Conservation (phyloP, 495 filamentous ascomycete species). For the Pyrenula aspistea region DNA sequence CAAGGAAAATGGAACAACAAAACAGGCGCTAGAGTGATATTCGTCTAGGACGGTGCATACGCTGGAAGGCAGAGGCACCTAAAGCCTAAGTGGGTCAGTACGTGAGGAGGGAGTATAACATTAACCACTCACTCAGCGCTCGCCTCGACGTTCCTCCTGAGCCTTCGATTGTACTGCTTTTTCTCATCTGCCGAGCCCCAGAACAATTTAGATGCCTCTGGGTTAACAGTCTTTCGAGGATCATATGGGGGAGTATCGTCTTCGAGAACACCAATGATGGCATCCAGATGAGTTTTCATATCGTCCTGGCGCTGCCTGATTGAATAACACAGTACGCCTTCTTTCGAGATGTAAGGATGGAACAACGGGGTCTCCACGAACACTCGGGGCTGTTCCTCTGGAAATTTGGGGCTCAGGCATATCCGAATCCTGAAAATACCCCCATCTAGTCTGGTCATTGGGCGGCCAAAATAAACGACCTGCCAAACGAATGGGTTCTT, state of each 20-base stretch:
- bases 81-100: neutral
- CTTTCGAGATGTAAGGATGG: slow-evolving; percentile 73
- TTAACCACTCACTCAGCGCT: slow-evolving; percentile 34
- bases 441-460: slow-evolving; percentile 89
- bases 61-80: neutral
- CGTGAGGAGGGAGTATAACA: too few species aligned
- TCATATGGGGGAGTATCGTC: slow-evolving; percentile 83
- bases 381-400: slow-evolving; percentile 80
- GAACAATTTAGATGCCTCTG: slow-evolving; percentile 73
- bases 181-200: slow-evolving; percentile 75
- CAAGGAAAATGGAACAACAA: neutral
- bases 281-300: slow-evolving; percentile 71
- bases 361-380: slow-evolving; percentile 71
- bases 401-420: slow-evolving; percentile 76
- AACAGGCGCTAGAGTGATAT: neutral
- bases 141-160: slow-evolving; percentile 48
- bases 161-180: slow-evolving; percentile 69
- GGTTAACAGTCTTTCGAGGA: slow-evolving; percentile 77
- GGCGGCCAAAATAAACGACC: slow-evolving; percentile 75
- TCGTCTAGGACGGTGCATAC: too few species aligned
- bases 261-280: slow-evolving; percentile 71
- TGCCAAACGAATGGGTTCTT: slow-evolving; percentile 41
- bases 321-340: slow-evolving; percentile 69
- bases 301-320: slow-evolving; percentile 64
- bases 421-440: slow-evolving; percentile 77